These are phyloP conservation scores for Sphaerulina populicola DNA, from an alignment of 2,329 filamentous ascomycete genomes.

Conservation along the genomic window DNA sequence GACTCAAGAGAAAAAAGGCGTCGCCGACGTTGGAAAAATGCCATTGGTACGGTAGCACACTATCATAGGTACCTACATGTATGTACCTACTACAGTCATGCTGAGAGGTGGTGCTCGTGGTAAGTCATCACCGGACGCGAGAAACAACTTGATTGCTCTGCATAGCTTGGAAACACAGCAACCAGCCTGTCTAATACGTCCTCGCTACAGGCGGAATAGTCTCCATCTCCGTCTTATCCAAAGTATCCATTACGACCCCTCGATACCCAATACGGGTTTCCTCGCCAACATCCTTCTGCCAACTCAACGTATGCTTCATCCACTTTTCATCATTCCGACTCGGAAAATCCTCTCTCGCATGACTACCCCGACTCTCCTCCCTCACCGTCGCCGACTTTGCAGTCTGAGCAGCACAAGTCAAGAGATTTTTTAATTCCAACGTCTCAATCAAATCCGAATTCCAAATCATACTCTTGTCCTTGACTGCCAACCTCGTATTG, in stretches of 20 bases:
- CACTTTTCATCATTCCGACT: constrained; percentile 38
- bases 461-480: constrained; percentile 43
- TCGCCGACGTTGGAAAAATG: too few species aligned
- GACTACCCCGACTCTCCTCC: constrained; percentile 41
- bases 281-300: constrained; percentile 37
- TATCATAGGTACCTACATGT: too few species aligned
- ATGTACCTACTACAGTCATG: too few species aligned
- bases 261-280: constrained; percentile 39
- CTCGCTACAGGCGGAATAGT: constrained; percentile 28
- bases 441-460: constrained; percentile 44
- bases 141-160: background rate
- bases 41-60: too few species aligned
- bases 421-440: constrained; percentile 40
- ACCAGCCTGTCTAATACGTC: constrained; percentile 20
- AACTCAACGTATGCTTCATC: constrained; percentile 44
- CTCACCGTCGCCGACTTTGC: constrained; percentile 39
- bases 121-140: background rate
- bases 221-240: constrained; percentile 41
- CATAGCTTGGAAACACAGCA: too few species aligned
- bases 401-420: constrained; percentile 43
- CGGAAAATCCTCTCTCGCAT: constrained; percentile 43
- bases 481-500: constrained; percentile 32
- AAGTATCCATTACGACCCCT: constrained; percentile 36
- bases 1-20: too few species aligned
- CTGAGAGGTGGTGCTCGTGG: background rate